These are phyloP conservation scores for Aspergillus proliferans DNA, from an alignment of 2,329 filamentous ascomycete genomes.

Conservation along the genomic window DNA sequence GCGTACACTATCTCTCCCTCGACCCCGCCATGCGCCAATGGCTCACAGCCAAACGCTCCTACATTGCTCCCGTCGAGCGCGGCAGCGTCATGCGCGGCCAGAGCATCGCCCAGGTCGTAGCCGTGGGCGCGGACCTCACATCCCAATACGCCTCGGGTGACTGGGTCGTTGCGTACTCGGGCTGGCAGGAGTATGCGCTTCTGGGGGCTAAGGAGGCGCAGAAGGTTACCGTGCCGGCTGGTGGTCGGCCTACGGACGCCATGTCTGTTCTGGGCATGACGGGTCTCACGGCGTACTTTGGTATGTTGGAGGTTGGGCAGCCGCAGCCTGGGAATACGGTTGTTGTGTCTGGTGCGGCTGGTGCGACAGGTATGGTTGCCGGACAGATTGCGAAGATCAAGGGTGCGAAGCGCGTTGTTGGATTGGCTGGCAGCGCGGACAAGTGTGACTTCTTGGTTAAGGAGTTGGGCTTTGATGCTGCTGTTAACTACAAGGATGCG, in stretches of 20 bases:
- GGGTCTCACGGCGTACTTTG: constrained; percentile 70
- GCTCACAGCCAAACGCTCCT: constrained; percentile 56
- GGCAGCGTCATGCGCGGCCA: constrained; percentile 63
- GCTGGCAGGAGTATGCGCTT: constrained; percentile 64
- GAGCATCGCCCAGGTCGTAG: constrained; percentile 54
- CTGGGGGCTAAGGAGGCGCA: constrained; percentile 47
- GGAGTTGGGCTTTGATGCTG: constrained; percentile 61
- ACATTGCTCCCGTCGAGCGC: constrained; percentile 62
- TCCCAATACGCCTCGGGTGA: constrained; percentile 26
- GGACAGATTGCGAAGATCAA: constrained; percentile 73
- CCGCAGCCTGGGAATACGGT: constrained; percentile 66
- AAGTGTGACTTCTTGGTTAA: constrained; percentile 62
- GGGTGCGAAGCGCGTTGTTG: constrained; percentile 56
- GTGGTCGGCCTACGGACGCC: constrained; percentile 53
- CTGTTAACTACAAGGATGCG: constrained; percentile 62
- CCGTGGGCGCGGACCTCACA: constrained; percentile 44
- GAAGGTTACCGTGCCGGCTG: constrained; percentile 39
- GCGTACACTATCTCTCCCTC: constrained; percentile 59
- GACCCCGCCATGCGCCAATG: constrained; percentile 73
- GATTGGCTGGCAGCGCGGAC: constrained; percentile 59
- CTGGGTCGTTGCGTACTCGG: constrained; percentile 50
- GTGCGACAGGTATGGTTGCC: constrained; percentile 68
- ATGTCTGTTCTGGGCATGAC: constrained; percentile 60
- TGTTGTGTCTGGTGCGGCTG: constrained; percentile 70
- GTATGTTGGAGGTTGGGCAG: constrained; percentile 62